Conservation (phyloP, 306 rosid species). For the Purshia tridentata region DNA sequence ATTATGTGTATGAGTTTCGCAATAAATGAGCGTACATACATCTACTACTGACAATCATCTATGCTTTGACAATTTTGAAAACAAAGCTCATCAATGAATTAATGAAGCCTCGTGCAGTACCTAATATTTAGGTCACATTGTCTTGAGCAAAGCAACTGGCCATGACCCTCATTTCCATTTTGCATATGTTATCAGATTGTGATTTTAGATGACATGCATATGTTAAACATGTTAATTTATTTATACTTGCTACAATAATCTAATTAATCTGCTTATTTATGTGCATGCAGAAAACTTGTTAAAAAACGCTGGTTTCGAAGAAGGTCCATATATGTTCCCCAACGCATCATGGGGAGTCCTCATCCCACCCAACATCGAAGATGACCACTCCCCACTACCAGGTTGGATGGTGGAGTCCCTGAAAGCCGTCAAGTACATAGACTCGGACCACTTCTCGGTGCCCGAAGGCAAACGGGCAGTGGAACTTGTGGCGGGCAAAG, state of each 20-base stretch:
- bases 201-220: not conserved
- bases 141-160: not conserved
- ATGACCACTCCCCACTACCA: slow-evolving; percentile 87
- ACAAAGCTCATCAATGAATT: slow-evolving; percentile 1
- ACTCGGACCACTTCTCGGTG: slow-evolving; percentile 73
- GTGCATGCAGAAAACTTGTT: slow-evolving; percentile 66
- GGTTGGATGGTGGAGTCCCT: slow-evolving; percentile 98
- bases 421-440: slow-evolving; percentile 93
- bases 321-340: slow-evolving; percentile 78
- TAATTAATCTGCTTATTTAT: not conserved
- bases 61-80: not conserved
- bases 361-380: slow-evolving; percentile 92
- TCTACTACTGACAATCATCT: not conserved
- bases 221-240: not conserved
- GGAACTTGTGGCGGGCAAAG: slow-evolving; percentile 88
- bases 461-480: slow-evolving; percentile 78
- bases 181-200: not conserved
- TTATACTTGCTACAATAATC: no score
- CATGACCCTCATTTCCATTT: not conserved
- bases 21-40: not conserved
- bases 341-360: slow-evolving; percentile 88
- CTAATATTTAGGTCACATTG: slow-evolving; percentile 4
- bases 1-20: not conserved
- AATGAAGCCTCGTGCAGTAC: slow-evolving; percentile 7
- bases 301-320: slow-evolving; percentile 82